Evolutionary conservation across 345 rosid species (phyloP).

Genomic region (Erysimum cheiranthoides): DNA sequence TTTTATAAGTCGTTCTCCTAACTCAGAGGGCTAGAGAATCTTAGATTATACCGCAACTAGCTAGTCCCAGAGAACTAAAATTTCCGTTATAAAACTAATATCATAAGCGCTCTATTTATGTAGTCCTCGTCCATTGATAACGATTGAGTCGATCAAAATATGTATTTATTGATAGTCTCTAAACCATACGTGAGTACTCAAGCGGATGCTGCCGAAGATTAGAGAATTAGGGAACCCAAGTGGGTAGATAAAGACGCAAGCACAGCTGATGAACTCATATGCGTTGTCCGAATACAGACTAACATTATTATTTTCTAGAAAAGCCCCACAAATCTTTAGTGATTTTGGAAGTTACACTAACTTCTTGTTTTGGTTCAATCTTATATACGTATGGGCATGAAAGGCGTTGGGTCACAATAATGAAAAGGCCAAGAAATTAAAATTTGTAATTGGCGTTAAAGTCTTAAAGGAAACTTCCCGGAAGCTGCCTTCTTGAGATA

Average conservation of each 20-base stretch:
- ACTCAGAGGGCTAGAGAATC: slow-evolving; percentile 1
- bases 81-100: not conserved
- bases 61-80: not conserved
- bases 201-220: not conserved
- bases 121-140: slow-evolving; percentile 22
- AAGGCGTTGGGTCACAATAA: slow-evolving; percentile 22
- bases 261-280: slow-evolving; percentile 25
- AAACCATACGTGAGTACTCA: not conserved
- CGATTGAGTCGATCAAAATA: slow-evolving; percentile 4
- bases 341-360: slow-evolving; percentile 32
- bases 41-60: slow-evolving; percentile 23
- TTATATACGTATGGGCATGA: slow-evolving; percentile 28
- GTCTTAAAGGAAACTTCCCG: slow-evolving; percentile 41
- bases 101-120: not conserved
- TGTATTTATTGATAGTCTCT: not conserved
- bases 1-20: not conserved
- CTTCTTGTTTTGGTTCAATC: slow-evolving; percentile 26
- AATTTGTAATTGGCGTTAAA: not conserved
- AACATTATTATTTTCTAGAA: slow-evolving; percentile 17
- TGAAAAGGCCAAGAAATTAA: slow-evolving; percentile 26
- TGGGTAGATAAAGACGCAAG: slow-evolving; percentile 30
- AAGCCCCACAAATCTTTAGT: slow-evolving; percentile 37
- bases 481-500: slow-evolving; percentile 38
- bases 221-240: slow-evolving; percentile 27
- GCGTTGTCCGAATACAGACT: slow-evolving; percentile 31